Evolutionary conservation across 148 eudicot genomes (phyloP).

Genomic region (Rhododendron kiyosumense): DNA sequence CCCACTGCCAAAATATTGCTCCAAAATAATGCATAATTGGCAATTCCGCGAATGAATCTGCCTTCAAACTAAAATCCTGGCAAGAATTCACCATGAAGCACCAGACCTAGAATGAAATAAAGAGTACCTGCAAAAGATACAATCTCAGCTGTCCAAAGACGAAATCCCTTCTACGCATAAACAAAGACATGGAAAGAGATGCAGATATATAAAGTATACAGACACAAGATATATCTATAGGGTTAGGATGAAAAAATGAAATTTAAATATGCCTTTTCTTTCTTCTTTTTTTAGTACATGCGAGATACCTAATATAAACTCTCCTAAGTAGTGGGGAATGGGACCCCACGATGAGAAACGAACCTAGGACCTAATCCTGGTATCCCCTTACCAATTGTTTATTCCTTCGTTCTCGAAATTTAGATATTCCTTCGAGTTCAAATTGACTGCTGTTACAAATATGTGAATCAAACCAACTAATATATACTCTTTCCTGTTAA

Average conservation of each 20-base stretch:
- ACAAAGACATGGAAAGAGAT: neutral
- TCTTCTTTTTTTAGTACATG: neutral
- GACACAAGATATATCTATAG: neutral
- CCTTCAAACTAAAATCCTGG: slow-evolving; percentile 16
- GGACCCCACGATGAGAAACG: neutral
- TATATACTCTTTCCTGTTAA: neutral
- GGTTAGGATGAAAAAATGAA: neutral
- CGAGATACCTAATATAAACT: neutral
- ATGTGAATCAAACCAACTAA: neutral
- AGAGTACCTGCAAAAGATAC: neutral
- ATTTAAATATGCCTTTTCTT: neutral
- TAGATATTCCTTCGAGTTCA: neutral
- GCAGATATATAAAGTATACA: neutral
- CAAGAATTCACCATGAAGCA: slow-evolving; percentile 14
- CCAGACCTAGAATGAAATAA: slow-evolving; percentile 1
- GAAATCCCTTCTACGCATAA: neutral
- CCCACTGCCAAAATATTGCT: neutral
- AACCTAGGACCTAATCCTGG: neutral
- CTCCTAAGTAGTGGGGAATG: neutral
- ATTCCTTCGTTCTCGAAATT: neutral
- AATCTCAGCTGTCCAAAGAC: neutral
- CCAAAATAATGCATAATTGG: neutral
- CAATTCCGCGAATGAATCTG: neutral
- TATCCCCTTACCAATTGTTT: neutral
- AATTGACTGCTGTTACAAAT: neutral